Evolutionary conservation across 176 grass and related monocot genomes (phyloP).

Genomic region (Puya raimondii): DNA sequence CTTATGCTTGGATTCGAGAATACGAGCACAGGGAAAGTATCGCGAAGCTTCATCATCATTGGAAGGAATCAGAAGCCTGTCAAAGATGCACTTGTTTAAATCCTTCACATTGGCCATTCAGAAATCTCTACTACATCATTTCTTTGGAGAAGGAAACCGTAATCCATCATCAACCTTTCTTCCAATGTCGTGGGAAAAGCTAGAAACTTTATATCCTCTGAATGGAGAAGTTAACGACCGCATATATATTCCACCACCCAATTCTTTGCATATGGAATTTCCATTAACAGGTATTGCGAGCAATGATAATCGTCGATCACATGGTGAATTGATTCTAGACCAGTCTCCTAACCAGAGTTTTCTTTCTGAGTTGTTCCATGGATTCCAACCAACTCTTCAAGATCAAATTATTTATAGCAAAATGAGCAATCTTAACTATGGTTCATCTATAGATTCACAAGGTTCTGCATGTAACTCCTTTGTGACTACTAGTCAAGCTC

Average conservation of each 20-base stretch:
- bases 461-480: neutral
- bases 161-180: neutral
- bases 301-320: neutral
- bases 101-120: neutral
- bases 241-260: neutral
- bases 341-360: neutral
- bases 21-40: neutral
- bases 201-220: neutral
- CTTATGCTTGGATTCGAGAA: slow-evolving; percentile 12
- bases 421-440: neutral
- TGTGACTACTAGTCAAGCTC: slow-evolving; percentile 2
- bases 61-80: slow-evolving; percentile 1
- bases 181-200: neutral
- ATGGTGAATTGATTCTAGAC: neutral
- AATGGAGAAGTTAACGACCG: neutral
- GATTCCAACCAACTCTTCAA: neutral
- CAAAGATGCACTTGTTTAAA: slow-evolving; percentile 1
- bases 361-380: neutral
- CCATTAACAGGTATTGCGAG: neutral
- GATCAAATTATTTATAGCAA: neutral
- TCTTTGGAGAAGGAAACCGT: neutral
- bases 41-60: neutral
- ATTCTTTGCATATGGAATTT: neutral
- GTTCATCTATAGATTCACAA: neutral
- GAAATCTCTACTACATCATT: neutral